phyloP scores from a whole-genome alignment of 1,284 basidiomycete species.

The Singerocomus inundabilis region DNA sequence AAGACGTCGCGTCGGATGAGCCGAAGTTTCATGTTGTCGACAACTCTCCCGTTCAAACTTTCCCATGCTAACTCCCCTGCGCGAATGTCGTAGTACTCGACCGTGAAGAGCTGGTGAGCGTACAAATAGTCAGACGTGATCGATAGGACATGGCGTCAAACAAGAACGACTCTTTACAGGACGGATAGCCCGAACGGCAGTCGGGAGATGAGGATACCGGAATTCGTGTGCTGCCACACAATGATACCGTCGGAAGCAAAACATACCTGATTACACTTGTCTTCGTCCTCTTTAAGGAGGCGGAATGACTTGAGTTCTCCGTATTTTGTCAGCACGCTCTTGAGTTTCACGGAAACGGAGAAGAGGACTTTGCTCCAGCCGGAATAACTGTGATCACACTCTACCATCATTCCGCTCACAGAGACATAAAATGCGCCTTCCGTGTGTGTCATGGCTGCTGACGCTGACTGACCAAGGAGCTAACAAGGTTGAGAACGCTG shows the following conservation, averaged over 20 bases:
- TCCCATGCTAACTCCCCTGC: constrained; percentile 48
- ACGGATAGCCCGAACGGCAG: constrained; percentile 6
- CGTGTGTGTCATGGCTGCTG: constrained; percentile 37
- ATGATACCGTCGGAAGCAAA: background rate
- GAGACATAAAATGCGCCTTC: constrained; percentile 45
- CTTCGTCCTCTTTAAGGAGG: constrained; percentile 30
- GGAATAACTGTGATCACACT: constrained; percentile 21
- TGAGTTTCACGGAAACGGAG: constrained; percentile 33
- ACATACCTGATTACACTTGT: constrained; percentile 32
- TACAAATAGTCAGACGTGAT: constrained; percentile 21
- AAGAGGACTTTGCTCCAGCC: constrained; percentile 23
- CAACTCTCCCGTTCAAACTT: constrained; percentile 38
- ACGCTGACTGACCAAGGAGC: constrained; percentile 42
- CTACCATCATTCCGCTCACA: constrained; percentile 28
- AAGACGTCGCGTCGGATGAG: constrained; percentile 24
- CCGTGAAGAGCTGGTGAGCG: constrained; percentile 43
- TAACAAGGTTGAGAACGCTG: constrained; percentile 19
- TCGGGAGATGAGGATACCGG: constrained; percentile 2
- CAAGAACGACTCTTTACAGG: background rate
- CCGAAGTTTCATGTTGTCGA: constrained; percentile 46
- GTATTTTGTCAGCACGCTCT: constrained; percentile 31
- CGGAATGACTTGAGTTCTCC: constrained; percentile 34
- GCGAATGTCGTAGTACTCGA: constrained; percentile 64
- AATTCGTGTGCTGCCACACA: background rate
- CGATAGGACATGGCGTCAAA: constrained; percentile 3